Base-by-base conservation (phyloP, 2,329 filamentous ascomycete genomes). In the Pseudonectria buxi region DNA sequence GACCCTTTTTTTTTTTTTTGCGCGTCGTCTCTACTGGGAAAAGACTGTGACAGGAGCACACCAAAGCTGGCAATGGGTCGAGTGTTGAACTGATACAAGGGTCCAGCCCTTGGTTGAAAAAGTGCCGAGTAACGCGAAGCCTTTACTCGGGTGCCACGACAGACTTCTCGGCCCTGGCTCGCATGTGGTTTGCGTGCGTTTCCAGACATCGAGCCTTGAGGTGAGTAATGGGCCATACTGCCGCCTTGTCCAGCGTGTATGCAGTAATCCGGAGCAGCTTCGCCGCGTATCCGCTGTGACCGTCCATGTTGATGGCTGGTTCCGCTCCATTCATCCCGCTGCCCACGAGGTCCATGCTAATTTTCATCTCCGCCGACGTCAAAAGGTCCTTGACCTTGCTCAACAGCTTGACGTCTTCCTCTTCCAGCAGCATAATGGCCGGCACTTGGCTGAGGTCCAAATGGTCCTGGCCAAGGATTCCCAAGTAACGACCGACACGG, bases 351-450 rank as follows among this genome's bases (percentile, higher is more conserved):
- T 72, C 67, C 44, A 78, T 62, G 36, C 75, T 79, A 68, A 94
- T 80, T 63, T 94, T 95, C 53, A 77, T 69, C 57, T 95, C 86
- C 9, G 86, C 80, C 43, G 77, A 83, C 25, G 73, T 67, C 27
- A 95, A 65, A 9, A 96, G 82, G 44, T 86, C 82, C 46, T 84
- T 76, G 15, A 95, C 79, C 63, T 94, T 95, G 29, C 76, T 72
- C 6, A 96, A 65, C 2, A 96, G 69, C 59, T 90, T 90, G 46
- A 84, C 75, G 47, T 98, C 90, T 55, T 96, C 90, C 13, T 92
- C 86, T 53, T 95, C 89, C 1, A 96, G 71, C 4, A 95, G 74
- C 78, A 95, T 87, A 37, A 94, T 83, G 3, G 82, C 86, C 3
- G 88, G 87, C 7, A 94, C 84, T 47, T 89, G 81, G 1, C 72